Evolutionary conservation across 2,329 filamentous ascomycete species (phyloP), one percentile per base, ranked within the genome.

Genomic region (Pseudocercospora pini-densiflorae): DNA sequence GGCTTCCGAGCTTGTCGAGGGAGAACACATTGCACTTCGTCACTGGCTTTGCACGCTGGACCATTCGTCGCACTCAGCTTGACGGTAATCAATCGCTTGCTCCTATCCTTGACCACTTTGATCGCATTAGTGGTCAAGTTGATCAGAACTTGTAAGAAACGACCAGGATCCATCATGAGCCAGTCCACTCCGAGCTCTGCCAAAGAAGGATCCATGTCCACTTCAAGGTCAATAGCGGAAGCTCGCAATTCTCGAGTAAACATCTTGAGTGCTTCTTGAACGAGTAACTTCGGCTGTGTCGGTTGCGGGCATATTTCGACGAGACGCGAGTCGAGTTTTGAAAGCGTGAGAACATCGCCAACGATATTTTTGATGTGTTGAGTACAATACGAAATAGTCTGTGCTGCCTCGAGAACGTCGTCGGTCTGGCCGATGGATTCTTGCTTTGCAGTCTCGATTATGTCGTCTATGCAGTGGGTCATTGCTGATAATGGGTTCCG

Each of bases 301-400:
- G 76, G 73, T 27, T 73, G 74, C 0, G 79, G 79, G 5, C 74
- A 77, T 31, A 82, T 79, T 2, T 78, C 75, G 1, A 77, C 67
- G 7, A 77, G 63, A 23, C 72, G 69, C 3, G 74, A 73, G 53
- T 77, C 75, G 12, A 77, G 71, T 47, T 77, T 83, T 9, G 78
- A 81, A 10, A 83, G 71, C 1, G 80, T 82, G 24, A 84, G 71
- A 0, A 84, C 79, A 66, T 84, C 82, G 62, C 83, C 81, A 2
- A 83, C 81, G 49, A 84, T 83, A 73, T 68, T 76, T 70, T 63
- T 72, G 68, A 68, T 77, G 68, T 76, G 24, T 29, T 73, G 69
- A 0, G 75, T 73, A 43, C 75, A 77, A 29, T 73, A 71, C 7
- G 72, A 62, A 24, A 77, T 76, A 3, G 73, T 77, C 49, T 74